phyloP scores from a whole-genome alignment of 2,329 filamentous ascomycete genomes.

The Cytospora mali region DNA sequence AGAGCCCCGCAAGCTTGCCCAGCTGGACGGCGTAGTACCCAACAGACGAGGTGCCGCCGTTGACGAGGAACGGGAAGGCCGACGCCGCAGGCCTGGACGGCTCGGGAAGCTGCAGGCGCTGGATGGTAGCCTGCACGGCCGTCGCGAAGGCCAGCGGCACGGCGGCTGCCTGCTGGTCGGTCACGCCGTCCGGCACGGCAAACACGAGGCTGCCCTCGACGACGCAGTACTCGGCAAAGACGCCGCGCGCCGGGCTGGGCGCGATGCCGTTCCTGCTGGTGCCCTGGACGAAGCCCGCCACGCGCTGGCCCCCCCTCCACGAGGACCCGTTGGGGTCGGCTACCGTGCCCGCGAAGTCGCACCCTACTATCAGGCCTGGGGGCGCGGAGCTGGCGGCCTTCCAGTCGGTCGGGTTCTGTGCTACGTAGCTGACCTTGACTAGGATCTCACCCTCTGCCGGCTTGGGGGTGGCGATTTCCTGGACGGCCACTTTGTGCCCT shows the following conservation, averaged over 20 bases:
- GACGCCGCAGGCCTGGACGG: conserved; percentile 35
- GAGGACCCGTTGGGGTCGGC: conserved; percentile 36
- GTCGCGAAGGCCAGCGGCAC: conserved; percentile 45
- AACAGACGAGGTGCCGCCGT: conserved; percentile 26
- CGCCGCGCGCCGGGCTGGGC: conserved; percentile 31
- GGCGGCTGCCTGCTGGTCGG: conserved; percentile 35
- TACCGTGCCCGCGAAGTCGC: conserved; percentile 41
- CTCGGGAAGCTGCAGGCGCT: conserved; percentile 37
- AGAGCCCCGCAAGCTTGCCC: conserved; percentile 28
- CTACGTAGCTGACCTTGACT: conserved; percentile 37
- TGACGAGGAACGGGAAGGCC: conserved; percentile 36
- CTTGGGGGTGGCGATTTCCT: conserved; percentile 35
- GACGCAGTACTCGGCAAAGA: conserved; percentile 37
- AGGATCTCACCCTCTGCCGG: conserved; percentile 39
- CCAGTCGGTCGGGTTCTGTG: conserved; percentile 43
- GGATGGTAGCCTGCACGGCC: conserved; percentile 43
- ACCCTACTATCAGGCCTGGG: conserved; percentile 37
- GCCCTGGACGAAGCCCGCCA: conserved; percentile 40
- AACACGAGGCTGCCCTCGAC: conserved; percentile 35
- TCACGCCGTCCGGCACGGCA: conserved; percentile 35
- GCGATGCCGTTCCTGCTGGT: conserved; percentile 27
- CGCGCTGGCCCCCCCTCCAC: conserved; percentile 38
- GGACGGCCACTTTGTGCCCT: conserved; percentile 36
- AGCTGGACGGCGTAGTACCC: conserved; percentile 29
- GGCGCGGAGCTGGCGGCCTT: conserved; percentile 31